phyloP scores from a whole-genome alignment of 345 rosid species.

The Clausena lansium region DNA sequence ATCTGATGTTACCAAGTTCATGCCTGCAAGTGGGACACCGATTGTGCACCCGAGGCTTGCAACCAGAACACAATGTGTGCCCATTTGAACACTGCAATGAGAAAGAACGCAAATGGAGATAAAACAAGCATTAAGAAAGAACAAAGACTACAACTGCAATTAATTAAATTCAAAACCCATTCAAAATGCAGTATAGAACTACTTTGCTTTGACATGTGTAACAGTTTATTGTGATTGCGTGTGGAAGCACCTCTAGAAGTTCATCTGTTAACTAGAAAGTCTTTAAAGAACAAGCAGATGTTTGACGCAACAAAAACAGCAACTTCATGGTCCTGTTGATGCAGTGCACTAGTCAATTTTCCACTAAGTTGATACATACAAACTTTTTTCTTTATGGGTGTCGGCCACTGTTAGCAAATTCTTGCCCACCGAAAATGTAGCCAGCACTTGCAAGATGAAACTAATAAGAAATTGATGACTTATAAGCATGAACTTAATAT shows the following conservation, averaged over 20 bases:
- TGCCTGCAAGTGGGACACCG: conserved; percentile 87
- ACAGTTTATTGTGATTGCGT: neutral
- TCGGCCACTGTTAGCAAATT: neutral
- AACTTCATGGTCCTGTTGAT: neutral
- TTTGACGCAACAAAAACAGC: neutral
- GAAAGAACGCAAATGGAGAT: conserved; percentile 6
- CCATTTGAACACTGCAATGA: conserved; percentile 70
- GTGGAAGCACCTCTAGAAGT: neutral
- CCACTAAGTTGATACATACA: neutral
- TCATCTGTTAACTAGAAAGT: neutral
- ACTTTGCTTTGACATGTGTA: neutral
- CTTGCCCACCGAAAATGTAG: neutral
- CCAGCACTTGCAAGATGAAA: neutral
- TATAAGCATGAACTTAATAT: neutral
- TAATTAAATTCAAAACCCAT: neutral
- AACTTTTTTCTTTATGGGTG: neutral
- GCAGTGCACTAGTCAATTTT: neutral
- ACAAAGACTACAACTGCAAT: neutral
- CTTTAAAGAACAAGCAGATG: neutral
- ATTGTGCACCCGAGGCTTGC: conserved; percentile 83
- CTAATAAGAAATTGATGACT: neutral
- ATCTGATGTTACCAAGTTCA: conserved; percentile 83
- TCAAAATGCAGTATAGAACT: neutral
- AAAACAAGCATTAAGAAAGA: neutral
- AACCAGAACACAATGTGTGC: conserved; percentile 75